Conservation (phyloP, 2,329 filamentous ascomycete species). For the Colletotrichum horii region DNA sequence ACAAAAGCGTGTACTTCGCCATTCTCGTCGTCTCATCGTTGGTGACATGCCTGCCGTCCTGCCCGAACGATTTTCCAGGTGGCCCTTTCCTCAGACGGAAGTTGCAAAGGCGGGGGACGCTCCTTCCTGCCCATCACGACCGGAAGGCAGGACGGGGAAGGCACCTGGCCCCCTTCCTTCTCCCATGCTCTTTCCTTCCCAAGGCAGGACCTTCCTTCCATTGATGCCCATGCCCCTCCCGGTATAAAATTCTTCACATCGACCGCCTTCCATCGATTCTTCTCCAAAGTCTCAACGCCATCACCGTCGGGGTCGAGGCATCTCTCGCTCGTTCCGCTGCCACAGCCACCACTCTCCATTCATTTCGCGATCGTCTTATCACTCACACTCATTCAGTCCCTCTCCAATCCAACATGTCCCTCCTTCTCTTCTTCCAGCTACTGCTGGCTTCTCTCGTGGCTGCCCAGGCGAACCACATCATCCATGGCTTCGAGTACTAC, state of each 20-base stretch:
- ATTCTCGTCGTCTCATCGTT: not conserved
- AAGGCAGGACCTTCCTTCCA: not conserved
- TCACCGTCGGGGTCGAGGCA: not conserved
- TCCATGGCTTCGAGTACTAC: constrained; percentile 13
- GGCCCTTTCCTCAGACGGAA: not conserved
- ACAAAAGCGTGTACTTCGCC: not conserved
- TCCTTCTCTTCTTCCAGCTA: not conserved
- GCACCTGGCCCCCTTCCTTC: not conserved
- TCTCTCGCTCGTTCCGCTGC: not conserved
- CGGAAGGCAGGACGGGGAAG: not conserved
- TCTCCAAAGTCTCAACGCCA: not conserved
- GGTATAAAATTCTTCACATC: not conserved
- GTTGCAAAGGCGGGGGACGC: not conserved
- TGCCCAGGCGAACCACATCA: constrained; percentile 1
- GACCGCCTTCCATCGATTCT: not conserved
- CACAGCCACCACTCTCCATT: not conserved
- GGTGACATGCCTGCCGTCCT: fast-evolving
- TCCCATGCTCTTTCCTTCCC: not conserved
- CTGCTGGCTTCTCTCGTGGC: constrained; percentile 1
- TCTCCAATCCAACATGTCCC: not conserved
- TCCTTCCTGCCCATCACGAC: not conserved
- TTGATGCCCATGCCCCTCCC: not conserved
- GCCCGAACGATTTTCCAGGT: no score
- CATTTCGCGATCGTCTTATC: not conserved
- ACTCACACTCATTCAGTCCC: not conserved